Conservation (phyloP, 495 filamentous ascomycete species). For the Apodospora peruviana region DNA sequence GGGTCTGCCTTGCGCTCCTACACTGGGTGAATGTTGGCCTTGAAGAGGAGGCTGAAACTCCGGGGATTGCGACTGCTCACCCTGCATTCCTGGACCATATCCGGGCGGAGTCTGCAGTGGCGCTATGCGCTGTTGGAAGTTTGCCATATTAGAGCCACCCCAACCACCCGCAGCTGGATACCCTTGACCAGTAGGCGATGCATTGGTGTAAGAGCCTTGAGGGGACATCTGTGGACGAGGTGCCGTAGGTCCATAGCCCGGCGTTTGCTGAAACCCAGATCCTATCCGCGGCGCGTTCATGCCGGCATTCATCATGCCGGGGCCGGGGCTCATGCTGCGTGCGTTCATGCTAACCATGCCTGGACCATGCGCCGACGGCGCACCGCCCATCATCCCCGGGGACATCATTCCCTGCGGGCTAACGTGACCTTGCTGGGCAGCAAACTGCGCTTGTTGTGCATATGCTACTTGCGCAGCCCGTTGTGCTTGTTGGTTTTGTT, state of each 20-base stretch:
- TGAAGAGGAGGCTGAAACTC: conserved; percentile 24
- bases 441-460: conserved; percentile 29
- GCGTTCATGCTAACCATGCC: conserved; percentile 12
- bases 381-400: conserved; percentile 11
- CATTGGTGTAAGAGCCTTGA: conserved; percentile 7
- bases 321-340: conserved; percentile 15
- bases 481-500: conserved; percentile 42
- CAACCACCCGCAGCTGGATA: conserved; percentile 8
- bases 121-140: conserved; percentile 7
- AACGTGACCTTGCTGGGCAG: conserved; percentile 14
- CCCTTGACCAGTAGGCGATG: conserved; percentile 2
- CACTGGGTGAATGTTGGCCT: conserved; percentile 21
- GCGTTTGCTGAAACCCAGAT: conserved; percentile 9
- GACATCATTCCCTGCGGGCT: conserved; percentile 11
- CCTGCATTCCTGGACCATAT: conserved; percentile 20
- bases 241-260: neutral
- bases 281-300: conserved; percentile 1
- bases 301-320: conserved; percentile 11
- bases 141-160: conserved; percentile 19
- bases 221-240: conserved; percentile 9
- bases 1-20: conserved; percentile 22
- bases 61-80: conserved; percentile 21
- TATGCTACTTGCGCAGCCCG: conserved; percentile 24
- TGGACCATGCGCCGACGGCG: conserved; percentile 23
- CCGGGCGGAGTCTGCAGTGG: conserved; percentile 15